phyloP scores from a whole-genome alignment of 2,329 filamentous ascomycete species.

The Trichoderma sp. region DNA sequence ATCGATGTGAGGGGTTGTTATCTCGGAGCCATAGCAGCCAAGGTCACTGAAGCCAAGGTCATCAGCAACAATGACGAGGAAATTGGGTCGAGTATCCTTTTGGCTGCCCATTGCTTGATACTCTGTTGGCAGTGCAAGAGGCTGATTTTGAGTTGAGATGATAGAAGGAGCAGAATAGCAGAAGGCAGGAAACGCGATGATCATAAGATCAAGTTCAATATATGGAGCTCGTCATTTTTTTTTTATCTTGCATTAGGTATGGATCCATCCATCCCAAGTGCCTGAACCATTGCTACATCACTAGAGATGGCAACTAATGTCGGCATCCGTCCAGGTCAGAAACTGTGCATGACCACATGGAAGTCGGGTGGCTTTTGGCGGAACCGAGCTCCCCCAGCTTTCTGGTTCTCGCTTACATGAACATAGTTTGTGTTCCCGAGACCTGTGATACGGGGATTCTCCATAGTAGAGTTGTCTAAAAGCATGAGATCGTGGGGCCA shows the following conservation, averaged over 20 bases:
- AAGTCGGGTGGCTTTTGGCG: conserved; percentile 6
- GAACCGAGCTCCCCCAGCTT: conserved; percentile 7
- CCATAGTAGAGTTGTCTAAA: neutral
- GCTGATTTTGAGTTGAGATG: neutral
- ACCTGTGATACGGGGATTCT: neutral
- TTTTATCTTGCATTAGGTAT: neutral
- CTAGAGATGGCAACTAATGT: neutral
- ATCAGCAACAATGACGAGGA: conserved; percentile 36
- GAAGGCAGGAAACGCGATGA: neutral
- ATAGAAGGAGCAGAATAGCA: neutral
- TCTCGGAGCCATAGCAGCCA: conserved; percentile 34
- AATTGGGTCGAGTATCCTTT: conserved; percentile 32
- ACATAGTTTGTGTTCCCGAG: neutral
- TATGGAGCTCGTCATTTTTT: neutral
- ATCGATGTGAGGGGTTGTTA: conserved; percentile 34
- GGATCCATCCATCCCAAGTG: neutral
- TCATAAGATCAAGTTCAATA: neutral
- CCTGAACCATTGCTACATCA: neutral
- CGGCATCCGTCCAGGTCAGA: neutral
- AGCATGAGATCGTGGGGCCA: neutral
- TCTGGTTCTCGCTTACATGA: neutral
- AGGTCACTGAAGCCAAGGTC: conserved; percentile 36
- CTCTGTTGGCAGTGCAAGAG: neutral
- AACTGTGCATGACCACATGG: conserved; percentile 9
- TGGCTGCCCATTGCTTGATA: conserved; percentile 4